Percentiles rank a stretch among this genome's conserved stretches.
Evolutionary conservation across 805 yeast genomes (phyloP).

Genomic region (Wickerhamiella spandovensis): DNA sequence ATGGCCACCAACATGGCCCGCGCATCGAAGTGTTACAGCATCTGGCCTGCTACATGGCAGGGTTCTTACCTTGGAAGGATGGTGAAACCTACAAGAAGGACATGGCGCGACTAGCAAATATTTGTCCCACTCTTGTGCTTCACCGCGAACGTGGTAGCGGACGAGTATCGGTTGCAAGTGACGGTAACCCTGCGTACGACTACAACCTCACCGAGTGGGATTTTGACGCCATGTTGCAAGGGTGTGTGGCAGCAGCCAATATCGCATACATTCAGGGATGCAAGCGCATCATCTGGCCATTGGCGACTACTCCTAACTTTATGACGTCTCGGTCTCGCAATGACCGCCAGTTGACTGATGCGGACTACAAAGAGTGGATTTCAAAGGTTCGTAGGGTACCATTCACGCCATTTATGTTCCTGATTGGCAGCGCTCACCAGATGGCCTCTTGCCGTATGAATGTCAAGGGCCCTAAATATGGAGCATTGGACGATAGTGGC

Average conservation of each 20-base stretch:
- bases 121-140: conserved; percentile 31
- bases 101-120: conserved; percentile 27
- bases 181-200: conserved; percentile 26
- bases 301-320: conserved; percentile 29
- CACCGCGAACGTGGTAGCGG: conserved; percentile 31
- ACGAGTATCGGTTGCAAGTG: conserved; percentile 25
- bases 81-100: conserved; percentile 26
- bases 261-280: conserved; percentile 38
- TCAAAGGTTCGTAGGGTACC: conserved; percentile 7
- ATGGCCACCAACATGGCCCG: conserved; percentile 41
- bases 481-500: conserved; percentile 34
- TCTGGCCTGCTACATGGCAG: conserved; percentile 28
- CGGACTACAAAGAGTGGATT: conserved; percentile 28
- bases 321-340: conserved; percentile 20
- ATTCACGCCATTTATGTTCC: conserved; percentile 22
- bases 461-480: conserved; percentile 28
- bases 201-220: conserved; percentile 33
- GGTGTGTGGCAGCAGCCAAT: conserved; percentile 31
- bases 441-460: conserved; percentile 39
- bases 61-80: conserved; percentile 33
- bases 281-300: conserved; percentile 25
- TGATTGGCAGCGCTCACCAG: conserved; percentile 40
- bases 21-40: conserved; percentile 38
- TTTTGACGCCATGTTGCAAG: conserved; percentile 28
- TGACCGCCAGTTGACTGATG: conserved; percentile 31